Evolutionary conservation across 1,284 basidiomycete species (phyloP), one percentile per base, ranked within the genome.

Genomic region (Ganoderma lingzhi): DNA sequence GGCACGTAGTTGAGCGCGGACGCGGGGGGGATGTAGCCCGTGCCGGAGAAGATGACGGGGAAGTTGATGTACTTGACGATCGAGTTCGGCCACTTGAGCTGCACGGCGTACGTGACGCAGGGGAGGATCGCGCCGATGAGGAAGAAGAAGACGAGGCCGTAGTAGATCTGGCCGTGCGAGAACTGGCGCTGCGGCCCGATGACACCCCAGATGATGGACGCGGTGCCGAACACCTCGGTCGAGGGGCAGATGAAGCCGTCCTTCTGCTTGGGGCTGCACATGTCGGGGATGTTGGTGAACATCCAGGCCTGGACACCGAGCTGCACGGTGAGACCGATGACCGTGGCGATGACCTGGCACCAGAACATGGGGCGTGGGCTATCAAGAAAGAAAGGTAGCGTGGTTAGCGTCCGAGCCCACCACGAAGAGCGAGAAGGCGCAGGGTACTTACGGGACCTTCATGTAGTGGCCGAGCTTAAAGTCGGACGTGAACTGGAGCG

Each of bases 21-120:
- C 19, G 84, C 84, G 15, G 84, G 83, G 0, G 85, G 85, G 35
- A 83, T 81, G 62, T 67, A 75, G 45, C 73, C 68, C 55, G 79
- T 79, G 60, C 82, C 82, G 53, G 76, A 77, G 69, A 83, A 79
- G 62, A 82, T 76, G 51, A 81, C 74, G 23, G 94, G 93, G 66
- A 93, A 86, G 82, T 94, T 94, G 78, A 94, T 82, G 77, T 92
- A 94, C 70, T 90, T 85, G 85, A 90, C 89, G 81, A 88, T 85
- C 48, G 79, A 80, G 73, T 83, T 82, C 65, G 82, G 86, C 81
- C 79, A 87, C 68, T 73, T 72, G 56, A 73, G 73, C 66, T 76
- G 71, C 75, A 78, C 72, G 71, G 82, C 35, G 79, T 81, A 87
- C 30, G 80, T 76, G 23, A 77, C 70, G 55, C 84, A 58, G 1